Percentiles rank a stretch among this genome's conserved stretches.
phyloP scores from a whole-genome alignment of 2,329 filamentous ascomycete species.

The Clarireedia homoeocarpa region DNA sequence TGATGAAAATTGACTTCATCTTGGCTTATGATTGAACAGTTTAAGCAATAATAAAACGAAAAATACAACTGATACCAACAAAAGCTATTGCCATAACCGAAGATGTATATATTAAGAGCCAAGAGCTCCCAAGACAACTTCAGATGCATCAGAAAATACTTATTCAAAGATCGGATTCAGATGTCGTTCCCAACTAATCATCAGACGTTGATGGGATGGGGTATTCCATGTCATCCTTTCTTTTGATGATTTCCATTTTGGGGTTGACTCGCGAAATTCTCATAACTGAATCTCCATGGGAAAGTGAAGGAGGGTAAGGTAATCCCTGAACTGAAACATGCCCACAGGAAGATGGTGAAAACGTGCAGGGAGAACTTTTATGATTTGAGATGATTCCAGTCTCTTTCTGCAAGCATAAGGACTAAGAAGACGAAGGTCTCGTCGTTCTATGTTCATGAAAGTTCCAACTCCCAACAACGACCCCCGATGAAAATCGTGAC shows the following conservation, averaged over 20 bases:
- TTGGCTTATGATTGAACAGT: background rate
- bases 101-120: constrained; percentile 2
- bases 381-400: too few species aligned
- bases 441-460: too few species aligned
- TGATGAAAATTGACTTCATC: background rate
- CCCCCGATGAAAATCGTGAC: too few species aligned
- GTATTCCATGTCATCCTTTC: background rate
- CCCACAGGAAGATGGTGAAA: too few species aligned
- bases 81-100: background rate
- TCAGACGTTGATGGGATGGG: background rate
- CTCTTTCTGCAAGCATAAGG: too few species aligned
- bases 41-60: background rate
- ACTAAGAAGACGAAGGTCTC: too few species aligned
- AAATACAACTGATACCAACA: background rate
- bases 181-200: background rate
- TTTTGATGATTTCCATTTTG: background rate
- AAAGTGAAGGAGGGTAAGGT: background rate
- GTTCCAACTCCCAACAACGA: too few species aligned
- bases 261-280: background rate
- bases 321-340: too few species aligned
- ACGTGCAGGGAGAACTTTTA: too few species aligned
- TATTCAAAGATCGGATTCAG: background rate
- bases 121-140: constrained; percentile 1
- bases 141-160: background rate
- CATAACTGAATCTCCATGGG: background rate